A percentile compares a stretch with the other conserved stretches of the same genome.
phyloP scores from a whole-genome alignment of 2,329 filamentous ascomycete species.

The Aureobasidium mangrovei region DNA sequence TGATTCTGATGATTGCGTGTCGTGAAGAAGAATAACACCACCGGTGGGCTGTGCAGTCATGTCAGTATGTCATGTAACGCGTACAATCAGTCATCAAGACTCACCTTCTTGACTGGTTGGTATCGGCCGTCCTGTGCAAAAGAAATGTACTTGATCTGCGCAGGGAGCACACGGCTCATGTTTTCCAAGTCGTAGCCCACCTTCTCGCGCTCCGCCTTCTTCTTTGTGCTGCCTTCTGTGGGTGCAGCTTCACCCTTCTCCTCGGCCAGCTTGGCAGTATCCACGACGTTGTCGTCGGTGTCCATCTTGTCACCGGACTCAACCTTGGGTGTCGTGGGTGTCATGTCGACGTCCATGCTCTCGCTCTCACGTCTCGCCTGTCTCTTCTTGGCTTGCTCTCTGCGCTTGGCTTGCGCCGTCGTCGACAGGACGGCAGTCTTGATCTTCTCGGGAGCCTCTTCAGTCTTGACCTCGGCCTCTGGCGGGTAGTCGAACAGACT shows the following conservation, averaged over 20 bases:
- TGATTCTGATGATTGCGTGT: slow-evolving; percentile 68
- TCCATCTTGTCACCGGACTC: slow-evolving; percentile 76
- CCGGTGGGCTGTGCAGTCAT: slow-evolving; percentile 58
- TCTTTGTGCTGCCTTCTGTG: slow-evolving; percentile 57
- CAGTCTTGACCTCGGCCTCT: slow-evolving; percentile 87
- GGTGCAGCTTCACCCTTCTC: slow-evolving; percentile 42
- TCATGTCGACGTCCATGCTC: slow-evolving; percentile 88
- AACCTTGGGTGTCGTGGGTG: slow-evolving; percentile 64
- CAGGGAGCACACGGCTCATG: slow-evolving; percentile 88
- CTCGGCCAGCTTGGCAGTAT: slow-evolving; percentile 30
- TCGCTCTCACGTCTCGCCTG: slow-evolving; percentile 64
- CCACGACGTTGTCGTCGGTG: slow-evolving; percentile 37
- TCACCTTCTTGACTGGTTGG: slow-evolving; percentile 71
- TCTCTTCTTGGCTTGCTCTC: slow-evolving; percentile 88
- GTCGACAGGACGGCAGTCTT: slow-evolving; percentile 94
- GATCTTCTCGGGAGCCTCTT: slow-evolving; percentile 87
- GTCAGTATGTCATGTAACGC: slow-evolving; percentile 29
- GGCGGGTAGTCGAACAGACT: slow-evolving; percentile 98
- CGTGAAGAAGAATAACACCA: slow-evolving; percentile 82
- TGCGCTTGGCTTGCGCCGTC: slow-evolving; percentile 90
- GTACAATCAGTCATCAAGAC: slow-evolving; percentile 30
- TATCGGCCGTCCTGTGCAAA: slow-evolving; percentile 78
- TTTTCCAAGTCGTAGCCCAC: slow-evolving; percentile 93
- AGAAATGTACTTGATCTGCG: slow-evolving; percentile 90
- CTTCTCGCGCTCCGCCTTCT: slow-evolving; percentile 93